Percentiles rank a stretch among this genome's conserved stretches.
Evolutionary conservation across 2,329 filamentous ascomycete genomes (phyloP).

Genomic region (Penicillium sp.): DNA sequence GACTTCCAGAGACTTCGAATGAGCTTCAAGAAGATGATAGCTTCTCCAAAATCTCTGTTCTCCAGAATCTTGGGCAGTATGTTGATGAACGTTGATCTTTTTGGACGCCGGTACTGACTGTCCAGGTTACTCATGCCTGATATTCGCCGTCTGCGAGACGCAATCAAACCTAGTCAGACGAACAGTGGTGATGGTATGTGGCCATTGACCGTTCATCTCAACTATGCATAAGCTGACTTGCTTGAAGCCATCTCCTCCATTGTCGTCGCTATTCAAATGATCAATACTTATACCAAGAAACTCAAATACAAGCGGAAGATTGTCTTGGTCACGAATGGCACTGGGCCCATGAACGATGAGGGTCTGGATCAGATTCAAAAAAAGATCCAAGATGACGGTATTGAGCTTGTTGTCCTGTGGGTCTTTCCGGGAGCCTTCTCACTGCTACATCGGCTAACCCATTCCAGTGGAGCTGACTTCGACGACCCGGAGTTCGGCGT

Average conservation of each 20-base stretch:
- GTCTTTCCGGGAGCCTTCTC: conserved; percentile 41
- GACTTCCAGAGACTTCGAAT: conserved; percentile 63
- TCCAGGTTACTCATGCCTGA: conserved; percentile 65
- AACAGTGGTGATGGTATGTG: conserved; percentile 69
- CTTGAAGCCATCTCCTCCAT: conserved; percentile 72
- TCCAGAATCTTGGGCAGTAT: conserved; percentile 66
- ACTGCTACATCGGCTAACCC: conserved; percentile 25
- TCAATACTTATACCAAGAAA: conserved; percentile 74
- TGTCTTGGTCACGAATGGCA: conserved; percentile 81
- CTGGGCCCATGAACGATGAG: conserved; percentile 70
- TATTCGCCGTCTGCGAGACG: conserved; percentile 64
- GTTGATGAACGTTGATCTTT: conserved; percentile 45
- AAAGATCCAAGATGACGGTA: conserved; percentile 74
- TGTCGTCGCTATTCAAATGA: conserved; percentile 84
- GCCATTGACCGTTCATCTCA: not conserved
- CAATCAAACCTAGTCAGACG: conserved; percentile 68
- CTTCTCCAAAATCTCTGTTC: conserved; percentile 79
- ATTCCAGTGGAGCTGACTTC: conserved; percentile 79
- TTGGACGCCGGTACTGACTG: conserved; percentile 9
- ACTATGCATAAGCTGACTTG: conserved; percentile 16
- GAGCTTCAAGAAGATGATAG: conserved; percentile 65
- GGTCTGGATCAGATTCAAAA: conserved; percentile 68
- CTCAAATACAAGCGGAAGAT: conserved; percentile 81
- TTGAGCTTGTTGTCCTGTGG: conserved; percentile 78
- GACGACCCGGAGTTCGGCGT: conserved; percentile 87